A percentile compares a stretch with the other conserved stretches of the same genome.
These are phyloP conservation scores for Tilletia horrida DNA, from an alignment of 1,284 basidiomycete species.

Conservation along the genomic window DNA sequence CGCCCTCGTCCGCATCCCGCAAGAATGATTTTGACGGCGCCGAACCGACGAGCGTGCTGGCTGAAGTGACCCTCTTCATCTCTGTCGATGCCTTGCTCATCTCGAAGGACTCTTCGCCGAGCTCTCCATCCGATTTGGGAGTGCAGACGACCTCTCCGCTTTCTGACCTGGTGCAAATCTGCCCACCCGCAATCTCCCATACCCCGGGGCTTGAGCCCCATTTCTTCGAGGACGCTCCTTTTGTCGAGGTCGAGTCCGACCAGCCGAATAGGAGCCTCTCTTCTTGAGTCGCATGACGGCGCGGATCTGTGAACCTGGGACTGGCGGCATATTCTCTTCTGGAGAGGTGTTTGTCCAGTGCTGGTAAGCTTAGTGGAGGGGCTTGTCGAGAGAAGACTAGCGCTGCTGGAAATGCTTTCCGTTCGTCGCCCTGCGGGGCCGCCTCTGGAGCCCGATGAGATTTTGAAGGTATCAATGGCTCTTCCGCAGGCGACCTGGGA, in stretches of 20 bases:
- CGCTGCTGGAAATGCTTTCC: slow-evolving; percentile 32
- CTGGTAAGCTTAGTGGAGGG: slow-evolving; percentile 52
- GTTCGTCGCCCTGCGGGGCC: too few relatives aligned
- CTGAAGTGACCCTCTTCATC: not conserved
- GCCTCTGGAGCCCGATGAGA: not conserved
- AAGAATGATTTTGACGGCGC: not conserved
- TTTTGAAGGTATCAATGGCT: not conserved
- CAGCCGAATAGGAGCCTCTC: slow-evolving; percentile 38
- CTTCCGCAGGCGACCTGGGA: too few relatives aligned
- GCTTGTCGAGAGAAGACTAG: slow-evolving; percentile 45
- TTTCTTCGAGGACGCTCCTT: slow-evolving; percentile 3
- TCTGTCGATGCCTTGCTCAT: too few relatives aligned
- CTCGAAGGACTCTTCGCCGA: not conserved
- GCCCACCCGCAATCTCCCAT: slow-evolving; percentile 18
- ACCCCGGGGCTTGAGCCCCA: too few relatives aligned
- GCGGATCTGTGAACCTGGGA: slow-evolving; percentile 32
- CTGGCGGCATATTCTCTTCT: slow-evolving; percentile 32
- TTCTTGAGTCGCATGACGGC: slow-evolving; percentile 28
- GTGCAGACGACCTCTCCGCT: too few relatives aligned
- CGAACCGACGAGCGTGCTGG: not conserved
- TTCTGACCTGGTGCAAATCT: slow-evolving; percentile 2
- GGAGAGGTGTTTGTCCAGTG: slow-evolving; percentile 45
- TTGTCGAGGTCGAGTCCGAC: not conserved
- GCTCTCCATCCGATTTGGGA: slow-evolving; percentile 2
- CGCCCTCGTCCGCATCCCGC: not conserved